Evolutionary conservation across 208 protist genomes (phyloP), one percentile per base, ranked within the genome.

Genomic region (Phytomonas sp.): DNA sequence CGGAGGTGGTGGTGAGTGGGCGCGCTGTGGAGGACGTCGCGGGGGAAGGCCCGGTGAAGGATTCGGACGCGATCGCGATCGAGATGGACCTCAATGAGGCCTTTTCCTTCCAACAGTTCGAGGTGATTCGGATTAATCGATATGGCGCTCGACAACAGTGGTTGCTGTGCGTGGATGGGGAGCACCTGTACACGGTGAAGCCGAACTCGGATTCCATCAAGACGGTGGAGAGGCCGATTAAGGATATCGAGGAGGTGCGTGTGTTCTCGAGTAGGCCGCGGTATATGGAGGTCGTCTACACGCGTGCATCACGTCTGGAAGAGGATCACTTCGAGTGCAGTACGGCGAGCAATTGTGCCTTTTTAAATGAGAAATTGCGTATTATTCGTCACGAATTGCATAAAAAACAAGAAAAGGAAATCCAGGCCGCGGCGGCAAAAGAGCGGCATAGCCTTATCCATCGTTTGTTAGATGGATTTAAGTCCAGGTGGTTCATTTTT

Each of bases 241-340:
- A 80, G 63, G 89, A 94, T 67, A 84, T 94, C 60, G 87, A 91
- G 67, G 85, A 91, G 69, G 81, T 94, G 11, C 62, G 74, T 19
- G 62, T 76, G 26, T 88, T 86, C 52, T 76, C 81, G 23, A 87
- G 88, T 64, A 89, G 81, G 29, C 82, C 89, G 5, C 91, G 85
- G 74, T 94, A 92, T 79, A 81, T 92, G 74, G 89, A 94, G 70
- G 90, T 94, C 66, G 74, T 75, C 16, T 94, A 94, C 68, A 77
- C 66, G 3, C 84, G 79, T 70, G 52, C 78, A 12, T 89, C 89
- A n/a, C 82, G 81, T 42, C 85, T 82, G 60, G 87, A 92, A 36
- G 73, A 78, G 65, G 87, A 94, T 72, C 83, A 86, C 65, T 86
- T 94, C 66, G 89, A 93, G 66, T 94, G 84, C 75, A 89, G 81